phyloP scores from a whole-genome alignment of 2,329 filamentous ascomycete genomes.

The Aspergillus quadrilineatus region DNA sequence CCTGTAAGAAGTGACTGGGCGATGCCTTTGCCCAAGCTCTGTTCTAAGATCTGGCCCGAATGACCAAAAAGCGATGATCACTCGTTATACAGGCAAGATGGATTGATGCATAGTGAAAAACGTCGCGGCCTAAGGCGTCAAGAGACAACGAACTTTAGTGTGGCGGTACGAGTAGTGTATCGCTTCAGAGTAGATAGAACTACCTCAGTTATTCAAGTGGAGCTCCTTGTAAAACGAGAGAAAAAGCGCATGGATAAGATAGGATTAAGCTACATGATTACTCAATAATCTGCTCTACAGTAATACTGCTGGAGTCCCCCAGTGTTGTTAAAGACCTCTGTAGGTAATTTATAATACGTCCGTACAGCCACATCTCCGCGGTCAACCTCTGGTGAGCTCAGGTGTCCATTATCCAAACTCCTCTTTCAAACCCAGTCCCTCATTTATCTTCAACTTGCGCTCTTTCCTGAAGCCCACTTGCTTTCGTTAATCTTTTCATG shows the following conservation, averaged over 20 bases:
- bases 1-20: background rate
- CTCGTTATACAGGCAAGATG: background rate
- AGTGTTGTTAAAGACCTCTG: background rate
- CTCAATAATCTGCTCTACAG: too few species aligned
- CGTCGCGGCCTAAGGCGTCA: slow-evolving; percentile 1
- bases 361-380: slow-evolving; percentile 4
- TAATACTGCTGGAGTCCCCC: background rate
- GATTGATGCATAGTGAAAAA: background rate
- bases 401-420: background rate
- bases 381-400: background rate
- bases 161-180: background rate
- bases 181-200: background rate
- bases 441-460: background rate
- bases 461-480: slow-evolving; percentile 8
- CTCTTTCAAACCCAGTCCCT: slow-evolving; percentile 4
- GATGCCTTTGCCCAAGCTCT: background rate
- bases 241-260: too few species aligned
- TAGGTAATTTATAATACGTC: background rate
- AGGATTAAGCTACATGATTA: too few species aligned
- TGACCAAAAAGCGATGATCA: background rate
- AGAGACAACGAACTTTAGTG: background rate
- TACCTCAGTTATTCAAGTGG: background rate
- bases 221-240: too few species aligned
- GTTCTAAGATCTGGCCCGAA: background rate
- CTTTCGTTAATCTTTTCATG: background rate